These are phyloP conservation scores for Nepenthes alata DNA, from an alignment of 179 eudicot species.

Conservation along the genomic window DNA sequence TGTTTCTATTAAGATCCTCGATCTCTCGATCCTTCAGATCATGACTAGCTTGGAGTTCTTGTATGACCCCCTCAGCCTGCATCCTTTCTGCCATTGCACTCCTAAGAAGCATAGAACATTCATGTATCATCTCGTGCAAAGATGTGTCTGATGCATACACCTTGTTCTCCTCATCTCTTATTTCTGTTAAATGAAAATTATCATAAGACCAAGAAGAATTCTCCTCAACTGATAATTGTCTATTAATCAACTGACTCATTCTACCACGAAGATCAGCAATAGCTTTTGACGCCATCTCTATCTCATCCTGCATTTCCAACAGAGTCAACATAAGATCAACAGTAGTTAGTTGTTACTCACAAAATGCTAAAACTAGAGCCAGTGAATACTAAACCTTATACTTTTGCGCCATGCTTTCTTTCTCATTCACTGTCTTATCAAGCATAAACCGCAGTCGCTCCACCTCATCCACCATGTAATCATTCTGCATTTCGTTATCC, in stretches of 20 bases:
- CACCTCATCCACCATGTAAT: constrained; percentile 50
- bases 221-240: constrained; percentile 23
- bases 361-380: neutral
- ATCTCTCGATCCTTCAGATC: constrained; percentile 41
- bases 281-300: constrained; percentile 43
- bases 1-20: constrained; percentile 45
- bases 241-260: constrained; percentile 36
- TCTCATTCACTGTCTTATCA: constrained; percentile 47
- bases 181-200: constrained; percentile 14
- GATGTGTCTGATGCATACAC: constrained; percentile 13
- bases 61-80: constrained; percentile 20
- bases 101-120: constrained; percentile 48
- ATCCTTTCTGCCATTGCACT: constrained; percentile 24
- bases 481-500: constrained; percentile 47
- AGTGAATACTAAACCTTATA: constrained; percentile 36
- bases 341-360: neutral
- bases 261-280: constrained; percentile 46
- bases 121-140: constrained; percentile 50
- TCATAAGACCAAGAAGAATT: constrained; percentile 18
- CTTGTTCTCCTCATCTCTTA: constrained; percentile 19
- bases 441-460: constrained; percentile 40
- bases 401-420: constrained; percentile 47
- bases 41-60: constrained; percentile 26
- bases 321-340: constrained; percentile 1
- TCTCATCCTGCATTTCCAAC: constrained; percentile 56